A percentile compares a stretch with the other conserved stretches of the same genome.
Conservation (phyloP, 306 rosid genomes). For the Quercus variabilis region DNA sequence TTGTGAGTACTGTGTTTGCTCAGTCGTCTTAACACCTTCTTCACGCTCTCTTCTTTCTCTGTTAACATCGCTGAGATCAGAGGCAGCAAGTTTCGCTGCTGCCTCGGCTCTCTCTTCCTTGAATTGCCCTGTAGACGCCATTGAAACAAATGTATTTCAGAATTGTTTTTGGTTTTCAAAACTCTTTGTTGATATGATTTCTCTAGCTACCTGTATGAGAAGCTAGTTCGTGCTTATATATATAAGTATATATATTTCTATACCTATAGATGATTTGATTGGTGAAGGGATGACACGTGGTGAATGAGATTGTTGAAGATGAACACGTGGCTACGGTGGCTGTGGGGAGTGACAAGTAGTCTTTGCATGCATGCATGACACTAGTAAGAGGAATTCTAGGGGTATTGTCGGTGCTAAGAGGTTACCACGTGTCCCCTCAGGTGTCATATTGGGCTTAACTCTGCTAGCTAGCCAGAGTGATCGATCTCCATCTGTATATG, state of each 20-base stretch:
- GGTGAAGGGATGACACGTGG: conserved; percentile 2
- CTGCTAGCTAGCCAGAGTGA: no score
- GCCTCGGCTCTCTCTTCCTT: conserved; percentile 69
- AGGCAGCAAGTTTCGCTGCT: conserved; percentile 52
- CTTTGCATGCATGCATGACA: not conserved
- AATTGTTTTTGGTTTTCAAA: not conserved
- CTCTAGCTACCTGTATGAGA: not conserved
- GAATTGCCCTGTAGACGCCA: conserved; percentile 54
- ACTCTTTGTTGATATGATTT: not conserved
- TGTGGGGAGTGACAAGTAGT: conserved; percentile 11
- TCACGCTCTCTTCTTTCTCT: conserved; percentile 19
- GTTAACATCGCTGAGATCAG: conserved; percentile 43
- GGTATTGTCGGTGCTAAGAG: not conserved
- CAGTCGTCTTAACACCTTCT: not conserved
- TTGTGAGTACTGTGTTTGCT: not conserved
- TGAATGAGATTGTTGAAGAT: not conserved
- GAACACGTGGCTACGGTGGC: not conserved
- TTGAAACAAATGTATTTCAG: conserved; percentile 7
- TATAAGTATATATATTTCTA: not conserved
- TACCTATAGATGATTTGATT: not conserved
- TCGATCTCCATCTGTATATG: not conserved
- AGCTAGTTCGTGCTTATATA: not conserved
- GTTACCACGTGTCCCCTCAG: conserved; percentile 13
- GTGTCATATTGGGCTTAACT: conserved; percentile 2
- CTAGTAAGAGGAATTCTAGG: not conserved